phyloP scores from a whole-genome alignment of 2,329 filamentous ascomycete genomes.

The Scedosporium dehoogii region DNA sequence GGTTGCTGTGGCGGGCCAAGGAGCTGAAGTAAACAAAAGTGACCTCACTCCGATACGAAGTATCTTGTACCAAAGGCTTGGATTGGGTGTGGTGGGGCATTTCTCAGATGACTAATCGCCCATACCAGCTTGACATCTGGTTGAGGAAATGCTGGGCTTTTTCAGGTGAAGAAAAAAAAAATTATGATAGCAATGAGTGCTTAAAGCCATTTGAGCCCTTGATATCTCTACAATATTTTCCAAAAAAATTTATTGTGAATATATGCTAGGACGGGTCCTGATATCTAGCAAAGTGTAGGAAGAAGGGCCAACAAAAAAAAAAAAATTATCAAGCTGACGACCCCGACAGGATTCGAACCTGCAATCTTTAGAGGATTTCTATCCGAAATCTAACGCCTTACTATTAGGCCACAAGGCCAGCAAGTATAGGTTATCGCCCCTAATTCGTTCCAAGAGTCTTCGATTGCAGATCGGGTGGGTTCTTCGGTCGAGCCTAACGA shows the following conservation, averaged over 20 bases:
- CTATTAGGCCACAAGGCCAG: slow-evolving; percentile 8
- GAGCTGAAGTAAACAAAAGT: neutral
- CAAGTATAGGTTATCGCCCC: neutral
- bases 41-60: too few relatives aligned
- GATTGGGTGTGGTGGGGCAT: too few relatives aligned
- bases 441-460: neutral
- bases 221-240: too few relatives aligned
- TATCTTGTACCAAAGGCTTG: too few relatives aligned
- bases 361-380: slow-evolving; percentile 5
- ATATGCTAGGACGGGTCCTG: neutral
- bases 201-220: too few relatives aligned
- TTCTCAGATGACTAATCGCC: too few relatives aligned
- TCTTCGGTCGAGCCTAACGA: neutral
- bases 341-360: slow-evolving; percentile 7
- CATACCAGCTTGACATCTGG: too few relatives aligned
- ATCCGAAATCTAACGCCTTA: slow-evolving; percentile 7
- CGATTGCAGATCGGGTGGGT: neutral
- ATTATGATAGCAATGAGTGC: too few relatives aligned
- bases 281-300: neutral
- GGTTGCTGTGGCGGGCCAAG: neutral
- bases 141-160: too few relatives aligned
- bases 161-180: too few relatives aligned
- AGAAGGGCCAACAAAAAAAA: neutral
- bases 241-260: neutral
- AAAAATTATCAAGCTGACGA: neutral